A percentile compares a stretch with the other conserved stretches of the same genome.
Evolutionary conservation across 768 basidiomycete genomes (phyloP).

Genomic region (Rossbeevera mucosa): DNA sequence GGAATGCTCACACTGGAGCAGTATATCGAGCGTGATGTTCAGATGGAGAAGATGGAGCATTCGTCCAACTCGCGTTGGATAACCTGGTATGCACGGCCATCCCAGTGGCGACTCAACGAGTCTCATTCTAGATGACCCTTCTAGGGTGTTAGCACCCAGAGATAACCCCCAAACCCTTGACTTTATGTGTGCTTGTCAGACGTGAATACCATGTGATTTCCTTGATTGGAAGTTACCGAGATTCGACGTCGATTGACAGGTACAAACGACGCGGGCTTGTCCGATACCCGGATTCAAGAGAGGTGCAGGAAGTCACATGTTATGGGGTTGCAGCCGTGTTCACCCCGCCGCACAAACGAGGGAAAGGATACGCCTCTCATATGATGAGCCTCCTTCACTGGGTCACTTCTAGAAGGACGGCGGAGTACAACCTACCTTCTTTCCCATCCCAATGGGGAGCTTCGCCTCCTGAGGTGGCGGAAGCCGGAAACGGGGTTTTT

Average conservation of each 20-base stretch:
- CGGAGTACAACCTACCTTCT: conserved; percentile 26
- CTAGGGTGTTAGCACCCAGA: conserved; percentile 56
- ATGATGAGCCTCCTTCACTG: conserved; percentile 66
- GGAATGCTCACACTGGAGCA: too few species aligned
- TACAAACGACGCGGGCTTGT: conserved; percentile 32
- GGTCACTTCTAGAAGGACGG: conserved; percentile 38
- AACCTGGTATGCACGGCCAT: conserved; percentile 45
- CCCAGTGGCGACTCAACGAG: background rate
- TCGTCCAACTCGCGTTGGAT: conserved; percentile 42
- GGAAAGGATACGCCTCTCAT: conserved; percentile 54
- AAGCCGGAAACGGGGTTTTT: conserved; percentile 39
- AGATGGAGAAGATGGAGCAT: conserved; percentile 40
- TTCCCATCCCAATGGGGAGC: conserved; percentile 42
- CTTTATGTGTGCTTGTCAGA: conserved; percentile 59
- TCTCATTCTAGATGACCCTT: background rate
- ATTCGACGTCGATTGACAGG: conserved; percentile 17
- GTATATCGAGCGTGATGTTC: conserved; percentile 36
- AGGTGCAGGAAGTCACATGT: conserved; percentile 34
- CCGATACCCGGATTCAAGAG: conserved; percentile 23
- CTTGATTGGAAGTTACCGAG: background rate
- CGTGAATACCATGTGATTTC: conserved; percentile 36
- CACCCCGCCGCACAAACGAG: conserved; percentile 45
- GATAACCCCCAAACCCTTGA: conserved; percentile 46
- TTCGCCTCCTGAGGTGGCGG: conserved; percentile 35
- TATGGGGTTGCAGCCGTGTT: conserved; percentile 58